Evolutionary conservation across 495 filamentous ascomycete genomes (phyloP).

Genomic region (Talaromyces borbonicus): DNA sequence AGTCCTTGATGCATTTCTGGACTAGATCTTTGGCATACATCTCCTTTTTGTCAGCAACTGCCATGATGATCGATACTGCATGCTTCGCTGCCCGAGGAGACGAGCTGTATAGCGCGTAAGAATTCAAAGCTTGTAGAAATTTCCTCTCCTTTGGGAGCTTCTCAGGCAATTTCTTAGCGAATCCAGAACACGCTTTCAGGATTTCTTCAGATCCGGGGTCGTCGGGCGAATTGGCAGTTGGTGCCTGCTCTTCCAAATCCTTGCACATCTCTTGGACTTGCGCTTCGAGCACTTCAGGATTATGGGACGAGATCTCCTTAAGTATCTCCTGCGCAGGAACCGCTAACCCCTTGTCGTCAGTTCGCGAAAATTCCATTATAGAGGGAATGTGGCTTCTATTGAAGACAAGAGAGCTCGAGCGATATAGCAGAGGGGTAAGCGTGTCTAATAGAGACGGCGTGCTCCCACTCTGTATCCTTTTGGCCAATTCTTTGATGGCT

Average conservation of each 20-base stretch:
- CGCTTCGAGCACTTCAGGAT: conserved; percentile 80
- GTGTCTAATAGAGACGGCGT: conserved; percentile 60
- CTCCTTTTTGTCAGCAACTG: conserved; percentile 69
- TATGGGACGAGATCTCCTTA: conserved; percentile 81
- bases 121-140: conserved; percentile 68
- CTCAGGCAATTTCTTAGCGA: conserved; percentile 71
- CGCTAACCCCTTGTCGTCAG: conserved; percentile 67
- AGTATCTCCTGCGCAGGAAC: conserved; percentile 79
- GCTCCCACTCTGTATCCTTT: conserved; percentile 61
- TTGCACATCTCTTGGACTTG: conserved; percentile 90
- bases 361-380: conserved; percentile 77
- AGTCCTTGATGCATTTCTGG: conserved; percentile 61
- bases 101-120: conserved; percentile 69
- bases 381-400: conserved; percentile 89
- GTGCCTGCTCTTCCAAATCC: conserved; percentile 69
- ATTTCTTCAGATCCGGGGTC: conserved; percentile 69
- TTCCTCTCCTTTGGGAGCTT: conserved; percentile 81
- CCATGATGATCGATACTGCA: conserved; percentile 81
- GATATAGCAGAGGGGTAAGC: conserved; percentile 72
- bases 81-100: conserved; percentile 84
- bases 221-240: conserved; percentile 52
- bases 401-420: conserved; percentile 72
- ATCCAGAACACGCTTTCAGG: conserved; percentile 84
- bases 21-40: conserved; percentile 80
- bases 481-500: conserved; percentile 80